Evolutionary conservation across 2,329 filamentous ascomycete genomes (phyloP).

Genomic region (Neopestalotiopsis sp.): DNA sequence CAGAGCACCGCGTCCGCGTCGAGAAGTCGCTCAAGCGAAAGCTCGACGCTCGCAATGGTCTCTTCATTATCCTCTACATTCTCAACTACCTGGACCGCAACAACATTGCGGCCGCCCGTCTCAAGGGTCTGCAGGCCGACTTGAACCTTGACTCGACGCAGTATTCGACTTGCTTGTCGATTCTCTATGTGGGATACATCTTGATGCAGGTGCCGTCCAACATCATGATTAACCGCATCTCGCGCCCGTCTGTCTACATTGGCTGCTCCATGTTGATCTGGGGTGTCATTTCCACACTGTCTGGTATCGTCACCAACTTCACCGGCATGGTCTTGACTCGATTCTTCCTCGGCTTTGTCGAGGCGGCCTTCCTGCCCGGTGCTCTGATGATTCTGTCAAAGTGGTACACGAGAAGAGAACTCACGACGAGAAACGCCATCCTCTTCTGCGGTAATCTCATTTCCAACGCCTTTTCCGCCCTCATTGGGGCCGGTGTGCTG

Average conservation of each 20-base stretch:
- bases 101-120: slow-evolving; percentile 70
- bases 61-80: slow-evolving; percentile 78
- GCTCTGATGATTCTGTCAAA: slow-evolving; percentile 68
- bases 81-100: slow-evolving; percentile 75
- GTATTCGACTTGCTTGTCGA: slow-evolving; percentile 68
- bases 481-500: slow-evolving; percentile 64
- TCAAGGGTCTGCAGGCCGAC: slow-evolving; percentile 69
- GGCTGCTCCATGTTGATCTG: slow-evolving; percentile 60
- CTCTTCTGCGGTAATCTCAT: slow-evolving; percentile 66
- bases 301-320: slow-evolving; percentile 58
- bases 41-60: slow-evolving; percentile 71
- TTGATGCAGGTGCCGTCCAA: slow-evolving; percentile 68
- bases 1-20: slow-evolving; percentile 58
- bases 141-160: slow-evolving; percentile 53
- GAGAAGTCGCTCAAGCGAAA: slow-evolving; percentile 73
- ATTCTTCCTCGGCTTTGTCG: slow-evolving; percentile 66
- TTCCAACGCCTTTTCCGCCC: slow-evolving; percentile 64
- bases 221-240: slow-evolving; percentile 60
- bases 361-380: slow-evolving; percentile 70
- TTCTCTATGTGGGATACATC: slow-evolving; percentile 71
- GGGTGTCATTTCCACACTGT: slow-evolving; percentile 65
- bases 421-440: slow-evolving; percentile 60
- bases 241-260: slow-evolving; percentile 58
- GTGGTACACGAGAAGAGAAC: slow-evolving; percentile 69
- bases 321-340: slow-evolving; percentile 59